Percentiles rank a stretch among this genome's conserved stretches.
Conservation (phyloP, 768 basidiomycete genomes). For the Kockovaella imperatae region DNA sequence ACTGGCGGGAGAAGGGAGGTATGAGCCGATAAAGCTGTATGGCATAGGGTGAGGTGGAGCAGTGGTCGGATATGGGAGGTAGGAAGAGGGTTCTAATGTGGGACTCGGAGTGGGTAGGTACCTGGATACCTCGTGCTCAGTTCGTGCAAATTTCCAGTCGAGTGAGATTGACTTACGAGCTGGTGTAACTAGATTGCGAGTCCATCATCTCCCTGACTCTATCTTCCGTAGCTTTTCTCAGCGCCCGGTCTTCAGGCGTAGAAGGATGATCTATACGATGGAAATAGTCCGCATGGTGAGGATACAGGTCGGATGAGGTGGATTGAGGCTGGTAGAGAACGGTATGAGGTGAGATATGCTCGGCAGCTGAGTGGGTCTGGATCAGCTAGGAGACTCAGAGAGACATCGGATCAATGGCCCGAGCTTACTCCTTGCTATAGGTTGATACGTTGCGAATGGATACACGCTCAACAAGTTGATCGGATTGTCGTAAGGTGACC, state of each 20-base stretch:
- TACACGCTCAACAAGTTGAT: conserved; percentile 26
- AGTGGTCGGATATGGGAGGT: not conserved
- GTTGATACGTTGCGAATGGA: conserved; percentile 37
- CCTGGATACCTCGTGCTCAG: not conserved
- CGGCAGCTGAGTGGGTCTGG: conserved; percentile 14
- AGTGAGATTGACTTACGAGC: conserved; percentile 2
- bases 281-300: conserved; percentile 24
- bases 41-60: conserved; percentile 4
- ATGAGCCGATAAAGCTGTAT: conserved; percentile 13
- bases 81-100: not conserved
- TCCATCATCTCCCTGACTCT: conserved; percentile 14
- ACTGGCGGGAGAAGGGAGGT: conserved; percentile 1
- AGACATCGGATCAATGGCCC: too few relatives aligned
- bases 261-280: conserved; percentile 24
- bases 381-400: not conserved
- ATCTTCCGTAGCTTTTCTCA: conserved; percentile 18
- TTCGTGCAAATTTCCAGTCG: not conserved
- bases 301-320: conserved; percentile 23
- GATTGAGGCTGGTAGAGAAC: conserved; percentile 19
- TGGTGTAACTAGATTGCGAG: conserved; percentile 9
- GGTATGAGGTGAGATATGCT: conserved; percentile 29
- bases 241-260: conserved; percentile 21
- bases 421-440: conserved; percentile 35
- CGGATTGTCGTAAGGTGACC: conserved; percentile 19
- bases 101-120: not conserved